phyloP scores from a whole-genome alignment of 2,329 filamentous ascomycete species.

The Pezicula carpinea region DNA sequence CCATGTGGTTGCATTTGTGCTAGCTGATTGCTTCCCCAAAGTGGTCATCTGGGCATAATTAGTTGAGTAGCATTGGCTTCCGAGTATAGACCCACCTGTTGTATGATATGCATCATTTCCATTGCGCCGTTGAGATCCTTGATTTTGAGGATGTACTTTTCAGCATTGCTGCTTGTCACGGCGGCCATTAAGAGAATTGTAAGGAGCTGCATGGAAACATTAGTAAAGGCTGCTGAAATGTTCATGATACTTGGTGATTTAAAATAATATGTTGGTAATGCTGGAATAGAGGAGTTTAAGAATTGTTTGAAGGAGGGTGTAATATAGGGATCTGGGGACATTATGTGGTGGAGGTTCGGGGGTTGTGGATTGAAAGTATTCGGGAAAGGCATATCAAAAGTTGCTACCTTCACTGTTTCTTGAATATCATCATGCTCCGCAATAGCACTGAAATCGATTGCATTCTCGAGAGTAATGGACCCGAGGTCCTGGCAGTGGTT shows the following conservation, averaged over 20 bases:
- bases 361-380: background rate
- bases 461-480: slow-evolving; percentile 42
- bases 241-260: no score
- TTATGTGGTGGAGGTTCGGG: background rate
- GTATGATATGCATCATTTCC: slow-evolving; percentile 30
- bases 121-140: slow-evolving; percentile 35
- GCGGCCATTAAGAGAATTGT: slow-evolving; percentile 60
- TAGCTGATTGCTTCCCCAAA: background rate
- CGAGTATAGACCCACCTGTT: slow-evolving; percentile 8
- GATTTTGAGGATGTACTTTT: slow-evolving; percentile 46
- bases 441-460: slow-evolving; percentile 51
- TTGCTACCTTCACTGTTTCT: slow-evolving; percentile 47
- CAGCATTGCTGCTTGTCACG: slow-evolving; percentile 52
- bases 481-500: slow-evolving; percentile 46
- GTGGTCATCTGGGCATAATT: slow-evolving; percentile 4
- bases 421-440: slow-evolving; percentile 51
- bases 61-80: background rate
- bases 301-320: background rate
- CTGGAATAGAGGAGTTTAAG: background rate
- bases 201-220: slow-evolving; percentile 45
- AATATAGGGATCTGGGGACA: background rate
- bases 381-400: background rate
- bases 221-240: slow-evolving; percentile 11
- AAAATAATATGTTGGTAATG: background rate
- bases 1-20: slow-evolving; percentile 1